Evolutionary conservation across 169 alveolate species (phyloP), one percentile per base, ranked within the genome.

Genomic region (Amoebophrya sp.): DNA sequence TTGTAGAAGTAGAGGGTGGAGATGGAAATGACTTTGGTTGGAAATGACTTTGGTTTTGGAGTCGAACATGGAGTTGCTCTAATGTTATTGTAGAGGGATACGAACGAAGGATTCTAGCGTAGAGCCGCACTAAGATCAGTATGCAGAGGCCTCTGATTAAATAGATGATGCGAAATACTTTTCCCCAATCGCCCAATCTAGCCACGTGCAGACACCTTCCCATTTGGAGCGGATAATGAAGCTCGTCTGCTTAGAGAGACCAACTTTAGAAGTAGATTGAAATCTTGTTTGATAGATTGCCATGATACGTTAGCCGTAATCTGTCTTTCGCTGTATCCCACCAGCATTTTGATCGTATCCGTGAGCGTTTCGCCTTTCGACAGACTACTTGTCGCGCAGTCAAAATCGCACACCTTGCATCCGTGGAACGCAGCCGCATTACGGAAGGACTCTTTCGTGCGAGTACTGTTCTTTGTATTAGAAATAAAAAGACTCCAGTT

Each of bases 361-460:
- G 94, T 95, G 6, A 95, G 65, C 41, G 96, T 93, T 92, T 95
- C 97, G 40, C 96, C 96, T 78, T 95, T 95, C 1, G 26, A 33
- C 89, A 93, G 90, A 26, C 92, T 78, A 53, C 93, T 90, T 14
- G 94, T 93, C 93, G 90, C 54, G 77, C 93, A 92, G 89, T 93
- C 94, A 38, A 93, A 93, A 47, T 89, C 93, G 89, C 90, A 90
- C 40, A 93, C 93, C 40, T 93, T 93, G 89, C 90, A 77, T 33
- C 91, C 94, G 55, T 93, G 94, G 89, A 93, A 93, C 93, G 83
- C 93, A 0, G 94, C 94, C 33, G 98, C 98, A 23, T 95, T 93
- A 91, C 95, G 96, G 90, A 96, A 96, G 91, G 98, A 96, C 78
- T 97, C 95, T 92, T 96, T 95, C 41, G 98, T 96, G 91, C 98